Conservation (phyloP, 805 yeast genomes). For the Cyberlindnera samutprakarnensis region DNA sequence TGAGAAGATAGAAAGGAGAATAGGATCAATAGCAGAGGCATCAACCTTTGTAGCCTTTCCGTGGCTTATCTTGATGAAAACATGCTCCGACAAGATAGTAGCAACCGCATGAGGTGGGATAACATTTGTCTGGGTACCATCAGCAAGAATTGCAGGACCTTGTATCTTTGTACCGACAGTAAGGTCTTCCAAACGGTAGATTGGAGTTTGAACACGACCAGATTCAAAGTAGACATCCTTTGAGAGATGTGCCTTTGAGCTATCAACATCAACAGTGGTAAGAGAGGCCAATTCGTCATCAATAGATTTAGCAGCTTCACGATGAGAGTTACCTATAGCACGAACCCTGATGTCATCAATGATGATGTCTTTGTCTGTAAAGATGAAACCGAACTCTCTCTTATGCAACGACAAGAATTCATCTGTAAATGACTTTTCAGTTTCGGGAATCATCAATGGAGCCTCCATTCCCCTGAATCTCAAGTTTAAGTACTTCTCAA, state of each 20-base stretch:
- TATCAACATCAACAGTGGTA: constrained; percentile 18
- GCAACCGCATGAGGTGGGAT: constrained; percentile 58
- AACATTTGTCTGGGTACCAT: constrained; percentile 74
- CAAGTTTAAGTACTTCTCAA: constrained; percentile 66
- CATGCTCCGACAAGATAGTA: constrained; percentile 49
- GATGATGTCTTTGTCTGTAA: constrained; percentile 47
- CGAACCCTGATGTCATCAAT: constrained; percentile 73
- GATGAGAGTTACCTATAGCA: constrained; percentile 55
- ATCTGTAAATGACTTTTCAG: constrained; percentile 27
- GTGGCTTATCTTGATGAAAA: constrained; percentile 35
- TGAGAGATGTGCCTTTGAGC: constrained; percentile 24
- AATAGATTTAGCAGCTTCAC: constrained; percentile 32
- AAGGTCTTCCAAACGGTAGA: constrained; percentile 49
- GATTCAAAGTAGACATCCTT: constrained; percentile 52
- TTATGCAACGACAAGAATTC: constrained; percentile 50
- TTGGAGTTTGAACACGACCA: constrained; percentile 41
- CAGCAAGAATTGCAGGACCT: constrained; percentile 77
- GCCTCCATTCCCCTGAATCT: constrained; percentile 90
- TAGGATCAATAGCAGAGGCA: constrained; percentile 49
- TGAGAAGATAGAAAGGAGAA: constrained; percentile 67
- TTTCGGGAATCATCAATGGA: constrained; percentile 56
- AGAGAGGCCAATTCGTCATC: constrained; percentile 47
- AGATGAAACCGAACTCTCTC: constrained; percentile 67
- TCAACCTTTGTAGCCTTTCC: constrained; percentile 13
- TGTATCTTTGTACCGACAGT: constrained; percentile 40